Conservation (phyloP, 2,329 filamentous ascomycete genomes). For the Trichoderma koningii region DNA sequence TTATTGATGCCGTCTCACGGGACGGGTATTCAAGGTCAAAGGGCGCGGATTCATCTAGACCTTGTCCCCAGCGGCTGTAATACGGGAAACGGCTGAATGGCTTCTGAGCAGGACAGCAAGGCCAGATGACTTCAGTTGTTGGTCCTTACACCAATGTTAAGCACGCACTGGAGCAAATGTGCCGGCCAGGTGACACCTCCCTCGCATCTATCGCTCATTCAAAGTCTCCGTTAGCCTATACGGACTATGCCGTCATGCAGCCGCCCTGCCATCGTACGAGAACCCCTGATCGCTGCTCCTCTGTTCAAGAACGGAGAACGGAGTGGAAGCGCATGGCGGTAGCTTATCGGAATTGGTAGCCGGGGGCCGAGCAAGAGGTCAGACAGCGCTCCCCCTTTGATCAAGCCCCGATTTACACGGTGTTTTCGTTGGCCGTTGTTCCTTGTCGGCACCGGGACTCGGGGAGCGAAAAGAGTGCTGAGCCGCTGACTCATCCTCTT, state of each 20-base stretch:
- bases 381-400: not conserved
- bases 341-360: constrained; percentile 9
- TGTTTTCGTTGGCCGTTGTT: too few relatives aligned
- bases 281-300: not conserved
- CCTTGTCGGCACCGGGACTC: too few relatives aligned
- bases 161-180: not conserved
- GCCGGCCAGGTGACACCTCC: not conserved
- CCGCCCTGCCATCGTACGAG: constrained; percentile 1
- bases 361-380: not conserved
- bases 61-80: not conserved
- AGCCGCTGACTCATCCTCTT: too few relatives aligned
- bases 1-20: too few relatives aligned
- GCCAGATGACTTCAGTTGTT: not conserved
- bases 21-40: not conserved
- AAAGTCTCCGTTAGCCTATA: constrained; percentile 7
- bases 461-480: too few relatives aligned
- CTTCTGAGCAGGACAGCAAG: not conserved
- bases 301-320: too few relatives aligned
- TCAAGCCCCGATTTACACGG: constrained; percentile 3
- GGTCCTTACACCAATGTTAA: too few relatives aligned
- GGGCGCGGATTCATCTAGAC: not conserved
- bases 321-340: not conserved
- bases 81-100: not conserved
- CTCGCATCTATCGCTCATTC: not conserved
- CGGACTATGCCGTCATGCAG: constrained; percentile 14